These are phyloP conservation scores for Colletotrichum shisoi DNA, from an alignment of 2,329 filamentous ascomycete genomes.

Conservation along the genomic window DNA sequence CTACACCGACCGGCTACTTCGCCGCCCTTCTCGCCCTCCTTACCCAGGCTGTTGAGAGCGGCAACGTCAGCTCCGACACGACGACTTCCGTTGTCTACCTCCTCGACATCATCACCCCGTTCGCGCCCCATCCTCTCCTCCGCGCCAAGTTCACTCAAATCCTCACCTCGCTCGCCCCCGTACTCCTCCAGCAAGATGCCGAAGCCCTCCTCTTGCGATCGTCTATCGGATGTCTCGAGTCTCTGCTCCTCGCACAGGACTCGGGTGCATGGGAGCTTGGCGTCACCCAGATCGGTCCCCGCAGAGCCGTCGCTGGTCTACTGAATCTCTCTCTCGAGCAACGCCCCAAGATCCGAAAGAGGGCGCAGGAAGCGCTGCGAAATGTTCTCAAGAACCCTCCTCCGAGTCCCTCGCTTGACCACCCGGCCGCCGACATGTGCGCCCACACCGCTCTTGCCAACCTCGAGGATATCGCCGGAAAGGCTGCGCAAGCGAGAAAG, in stretches of 20 bases:
- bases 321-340: constrained; percentile 85
- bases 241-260: constrained; percentile 90
- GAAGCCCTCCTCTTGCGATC: constrained; percentile 87
- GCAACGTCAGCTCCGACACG: constrained; percentile 79
- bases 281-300: constrained; percentile 81
- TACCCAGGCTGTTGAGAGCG: constrained; percentile 74
- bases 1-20: constrained; percentile 91
- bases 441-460: constrained; percentile 87
- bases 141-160: constrained; percentile 96
- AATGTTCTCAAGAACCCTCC: constrained; percentile 85
- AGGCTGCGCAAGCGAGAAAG: constrained; percentile 70
- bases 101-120: constrained; percentile 88
- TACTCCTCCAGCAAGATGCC: constrained; percentile 79
- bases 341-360: constrained; percentile 91
- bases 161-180: constrained; percentile 82
- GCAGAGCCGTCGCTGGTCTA: constrained; percentile 85
- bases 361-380: constrained; percentile 87
- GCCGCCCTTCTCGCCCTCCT: constrained; percentile 91
- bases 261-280: constrained; percentile 85
- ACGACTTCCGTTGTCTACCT: constrained; percentile 91
- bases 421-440: constrained; percentile 95
- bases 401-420: constrained; percentile 89
- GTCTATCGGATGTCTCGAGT: constrained; percentile 91
- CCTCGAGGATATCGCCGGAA: constrained; percentile 75
- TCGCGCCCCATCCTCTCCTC: constrained; percentile 83